Percentiles rank a stretch among this genome's conserved stretches.
Conservation (phyloP, 2,329 filamentous ascomycete species). For the Elsinoe australis region DNA sequence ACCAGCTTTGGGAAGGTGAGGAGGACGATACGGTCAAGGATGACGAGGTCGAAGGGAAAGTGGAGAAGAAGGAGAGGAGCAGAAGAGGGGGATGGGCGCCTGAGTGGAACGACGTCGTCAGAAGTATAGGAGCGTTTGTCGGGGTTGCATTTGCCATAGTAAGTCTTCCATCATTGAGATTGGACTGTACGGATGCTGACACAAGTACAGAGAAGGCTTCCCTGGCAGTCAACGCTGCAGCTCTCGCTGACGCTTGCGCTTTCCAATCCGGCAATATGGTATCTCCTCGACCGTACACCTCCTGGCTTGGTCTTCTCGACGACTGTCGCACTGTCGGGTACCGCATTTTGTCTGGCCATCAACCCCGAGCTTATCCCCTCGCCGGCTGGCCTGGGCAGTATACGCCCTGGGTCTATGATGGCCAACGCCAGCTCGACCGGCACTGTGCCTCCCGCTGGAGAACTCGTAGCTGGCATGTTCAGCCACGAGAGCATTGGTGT, state of each 20-base stretch:
- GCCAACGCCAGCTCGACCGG: constrained; percentile 18
- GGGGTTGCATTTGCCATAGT: constrained; percentile 77
- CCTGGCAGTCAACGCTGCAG: constrained; percentile 93
- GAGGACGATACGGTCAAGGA: constrained; percentile 35
- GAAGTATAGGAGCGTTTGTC: constrained; percentile 63
- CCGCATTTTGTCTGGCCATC: constrained; percentile 63
- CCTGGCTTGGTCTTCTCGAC: constrained; percentile 75
- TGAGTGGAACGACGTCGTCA: constrained; percentile 68
- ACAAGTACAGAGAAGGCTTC: constrained; percentile 63
- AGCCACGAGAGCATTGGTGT: constrained; percentile 60
- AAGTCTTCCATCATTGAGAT: constrained; percentile 36
- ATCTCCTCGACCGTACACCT: constrained; percentile 82
- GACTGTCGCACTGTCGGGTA: constrained; percentile 65
- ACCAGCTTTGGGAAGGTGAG: constrained; percentile 60
- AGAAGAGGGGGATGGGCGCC: constrained; percentile 32
- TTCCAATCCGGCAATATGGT: constrained; percentile 91
- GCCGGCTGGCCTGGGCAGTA: constrained; percentile 39
- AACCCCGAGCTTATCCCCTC: constrained; percentile 71
- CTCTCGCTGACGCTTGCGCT: constrained; percentile 81
- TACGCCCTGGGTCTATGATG: constrained; percentile 26
- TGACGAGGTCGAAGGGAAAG: constrained; percentile 19
- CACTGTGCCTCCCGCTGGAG: background rate
- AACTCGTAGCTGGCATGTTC: constrained; percentile 41
- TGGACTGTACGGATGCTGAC: constrained; percentile 10
- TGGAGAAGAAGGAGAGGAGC: constrained; percentile 17